Evolutionary conservation across 108 stramenopile species (phyloP), one percentile per base, ranked within the genome.

Genomic region (Nitzschia sp.): DNA sequence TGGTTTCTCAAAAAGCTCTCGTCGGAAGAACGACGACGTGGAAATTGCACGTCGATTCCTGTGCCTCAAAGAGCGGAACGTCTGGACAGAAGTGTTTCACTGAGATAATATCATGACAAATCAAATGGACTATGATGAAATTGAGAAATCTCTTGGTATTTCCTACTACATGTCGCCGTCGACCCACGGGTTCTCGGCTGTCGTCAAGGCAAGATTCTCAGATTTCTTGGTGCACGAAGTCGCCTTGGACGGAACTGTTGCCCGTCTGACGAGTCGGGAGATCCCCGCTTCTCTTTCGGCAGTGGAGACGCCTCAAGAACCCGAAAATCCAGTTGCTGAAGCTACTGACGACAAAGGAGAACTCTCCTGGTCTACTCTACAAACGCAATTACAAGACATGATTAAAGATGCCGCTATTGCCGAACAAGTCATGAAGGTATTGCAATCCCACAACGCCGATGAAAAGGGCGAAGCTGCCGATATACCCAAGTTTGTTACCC

Each of bases 151-250:
- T 51, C 56, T 89, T 11, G 88, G 88, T 20, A 86, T 89, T 41
- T 55, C 74, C 6, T 77, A 71, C n/a, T 89, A 85, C 66, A 77
- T 82, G 25, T 77, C 83, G 10, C 57, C 72, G 11, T 38, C 17
- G 1, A n/a, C 29, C 24, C 11, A 25, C 5, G 91, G 91, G 17
- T 94, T 91, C 65, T 75, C 86, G 25, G 90, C 80, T 7, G 85
- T 90, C 8, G 57, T 84, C 24, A 94, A 94, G 71, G 93, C 88
- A 24, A 67, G 93, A 46, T 94, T 83, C 62, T 87, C 90, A 3
- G 93, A 94, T 67, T 94, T 94, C 64, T 41, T 94, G 34, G 93
- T 94, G 21, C 90, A 91, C 58, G 93, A 94, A 88, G 88, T 91
- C 20, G 86, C 73, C 51, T 22, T 76, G 62, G 82, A 88, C 74